Conservation (phyloP, 345 rosid species). For the Sonneratia caseolaris region DNA sequence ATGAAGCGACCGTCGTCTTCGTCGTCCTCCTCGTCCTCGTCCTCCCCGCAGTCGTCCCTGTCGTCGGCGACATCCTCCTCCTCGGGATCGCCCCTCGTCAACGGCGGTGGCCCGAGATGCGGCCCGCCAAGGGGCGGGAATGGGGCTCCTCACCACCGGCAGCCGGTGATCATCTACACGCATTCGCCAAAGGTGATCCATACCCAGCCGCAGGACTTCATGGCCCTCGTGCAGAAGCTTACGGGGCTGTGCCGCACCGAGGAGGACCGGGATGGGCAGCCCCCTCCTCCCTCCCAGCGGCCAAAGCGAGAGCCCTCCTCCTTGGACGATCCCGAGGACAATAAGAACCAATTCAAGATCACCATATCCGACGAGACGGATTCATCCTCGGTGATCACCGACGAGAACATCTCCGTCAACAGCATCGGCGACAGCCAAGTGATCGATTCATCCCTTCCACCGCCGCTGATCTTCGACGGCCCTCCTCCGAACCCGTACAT, state of each 20-base stretch:
- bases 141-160: conserved; percentile 26
- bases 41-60: not conserved
- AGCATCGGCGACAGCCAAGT: conserved; percentile 30
- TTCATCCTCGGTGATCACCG: conserved; percentile 62
- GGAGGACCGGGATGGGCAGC: conserved; percentile 15
- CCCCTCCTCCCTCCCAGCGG: not conserved
- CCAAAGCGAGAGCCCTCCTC: conserved; percentile 10
- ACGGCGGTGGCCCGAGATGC: not conserved
- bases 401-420: conserved; percentile 38
- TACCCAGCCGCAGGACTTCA: conserved; percentile 76
- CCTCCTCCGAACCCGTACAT: conserved; percentile 26
- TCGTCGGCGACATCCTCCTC: not conserved
- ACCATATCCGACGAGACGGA: conserved; percentile 41
- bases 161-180: conserved; percentile 91
- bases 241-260: conserved; percentile 61
- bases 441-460: conserved; percentile 30
- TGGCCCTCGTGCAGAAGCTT: conserved; percentile 85
- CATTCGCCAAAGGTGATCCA: conserved; percentile 85
- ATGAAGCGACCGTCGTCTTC: not conserved
- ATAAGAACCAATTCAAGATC: not conserved
- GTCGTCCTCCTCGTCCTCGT: not conserved
- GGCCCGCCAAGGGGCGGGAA: not conserved
- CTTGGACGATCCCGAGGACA: conserved; percentile 1
- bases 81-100: not conserved
- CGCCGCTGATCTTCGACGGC: conserved; percentile 28